Evolutionary conservation across 441 rosid genomes (phyloP).

Genomic region (Bruguiera hainesii): DNA sequence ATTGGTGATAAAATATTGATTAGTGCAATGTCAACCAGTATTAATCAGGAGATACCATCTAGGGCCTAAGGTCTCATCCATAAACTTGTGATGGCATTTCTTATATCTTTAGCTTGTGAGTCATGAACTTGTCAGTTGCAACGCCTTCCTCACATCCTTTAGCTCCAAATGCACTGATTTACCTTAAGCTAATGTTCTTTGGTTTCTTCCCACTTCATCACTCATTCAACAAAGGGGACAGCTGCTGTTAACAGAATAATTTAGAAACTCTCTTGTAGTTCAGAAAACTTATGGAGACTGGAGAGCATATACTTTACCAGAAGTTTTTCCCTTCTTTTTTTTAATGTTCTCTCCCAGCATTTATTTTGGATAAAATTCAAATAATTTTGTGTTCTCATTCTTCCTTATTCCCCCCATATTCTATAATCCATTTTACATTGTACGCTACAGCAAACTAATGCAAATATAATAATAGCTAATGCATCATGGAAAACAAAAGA

Average conservation of each 20-base stretch:
- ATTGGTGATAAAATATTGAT: neutral
- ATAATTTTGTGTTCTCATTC: neutral
- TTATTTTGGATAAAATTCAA: conserved; percentile 5
- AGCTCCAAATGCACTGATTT: neutral
- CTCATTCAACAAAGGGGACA: neutral
- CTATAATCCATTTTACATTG: neutral
- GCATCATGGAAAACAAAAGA: neutral
- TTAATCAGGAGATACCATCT: neutral
- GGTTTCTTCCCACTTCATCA: neutral
- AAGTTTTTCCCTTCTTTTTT: neutral
- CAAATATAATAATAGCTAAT: neutral
- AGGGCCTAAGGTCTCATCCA: too few species aligned
- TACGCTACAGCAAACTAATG: neutral
- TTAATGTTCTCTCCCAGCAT: neutral
- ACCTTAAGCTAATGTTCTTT: neutral
- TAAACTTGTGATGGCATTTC: too few species aligned
- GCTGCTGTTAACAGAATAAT: neutral
- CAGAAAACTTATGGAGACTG: neutral
- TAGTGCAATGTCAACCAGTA: neutral
- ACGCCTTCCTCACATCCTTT: neutral
- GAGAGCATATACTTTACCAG: neutral
- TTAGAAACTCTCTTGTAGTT: neutral
- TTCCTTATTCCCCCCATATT: neutral
- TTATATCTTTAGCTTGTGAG: neutral
- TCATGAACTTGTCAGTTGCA: neutral